Percentiles rank a stretch among this genome's conserved stretches.
These are phyloP conservation scores for Solanum sitiens DNA, from an alignment of 257 asterid genomes.

Conservation along the genomic window DNA sequence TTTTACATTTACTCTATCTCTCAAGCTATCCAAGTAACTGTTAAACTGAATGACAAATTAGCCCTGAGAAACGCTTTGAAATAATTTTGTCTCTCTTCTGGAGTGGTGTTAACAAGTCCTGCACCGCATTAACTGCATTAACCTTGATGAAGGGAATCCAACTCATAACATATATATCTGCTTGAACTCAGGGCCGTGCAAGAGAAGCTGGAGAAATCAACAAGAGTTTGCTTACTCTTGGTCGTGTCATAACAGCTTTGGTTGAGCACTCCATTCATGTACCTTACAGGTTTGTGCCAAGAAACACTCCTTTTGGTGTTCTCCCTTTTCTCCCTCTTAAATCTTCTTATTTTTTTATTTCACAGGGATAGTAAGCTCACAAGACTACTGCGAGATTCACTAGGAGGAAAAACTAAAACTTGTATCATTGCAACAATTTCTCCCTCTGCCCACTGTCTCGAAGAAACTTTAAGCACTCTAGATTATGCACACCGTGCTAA, in stretches of 20 bases:
- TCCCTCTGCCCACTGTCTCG: slow-evolving; percentile 60
- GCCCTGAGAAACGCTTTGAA: background rate
- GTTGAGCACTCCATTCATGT: slow-evolving; percentile 77
- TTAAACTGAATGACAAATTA: background rate
- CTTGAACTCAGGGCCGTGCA: slow-evolving; percentile 59
- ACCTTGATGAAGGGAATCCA: background rate
- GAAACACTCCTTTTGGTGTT: background rate
- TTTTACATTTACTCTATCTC: background rate
- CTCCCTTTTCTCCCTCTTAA: slow-evolving; percentile 1
- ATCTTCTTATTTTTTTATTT: background rate
- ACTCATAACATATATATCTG: background rate
- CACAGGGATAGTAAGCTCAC: slow-evolving; percentile 87
- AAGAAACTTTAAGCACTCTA: slow-evolving; percentile 75
- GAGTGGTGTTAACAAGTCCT: background rate
- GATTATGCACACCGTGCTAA: slow-evolving; percentile 89
- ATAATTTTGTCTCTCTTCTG: background rate
- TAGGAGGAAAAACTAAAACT: slow-evolving; percentile 87
- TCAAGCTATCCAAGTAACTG: background rate
- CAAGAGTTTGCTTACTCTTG: slow-evolving; percentile 77
- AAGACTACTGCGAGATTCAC: slow-evolving; percentile 72
- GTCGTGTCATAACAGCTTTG: slow-evolving; percentile 73
- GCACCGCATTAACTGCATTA: background rate
- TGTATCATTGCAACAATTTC: slow-evolving; percentile 82
- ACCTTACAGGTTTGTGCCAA: slow-evolving; percentile 63
- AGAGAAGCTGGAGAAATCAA: slow-evolving; percentile 94